These are phyloP conservation scores for Globisporangium emineosum DNA, from an alignment of 352 stramenopile species.

Conservation along the genomic window DNA sequence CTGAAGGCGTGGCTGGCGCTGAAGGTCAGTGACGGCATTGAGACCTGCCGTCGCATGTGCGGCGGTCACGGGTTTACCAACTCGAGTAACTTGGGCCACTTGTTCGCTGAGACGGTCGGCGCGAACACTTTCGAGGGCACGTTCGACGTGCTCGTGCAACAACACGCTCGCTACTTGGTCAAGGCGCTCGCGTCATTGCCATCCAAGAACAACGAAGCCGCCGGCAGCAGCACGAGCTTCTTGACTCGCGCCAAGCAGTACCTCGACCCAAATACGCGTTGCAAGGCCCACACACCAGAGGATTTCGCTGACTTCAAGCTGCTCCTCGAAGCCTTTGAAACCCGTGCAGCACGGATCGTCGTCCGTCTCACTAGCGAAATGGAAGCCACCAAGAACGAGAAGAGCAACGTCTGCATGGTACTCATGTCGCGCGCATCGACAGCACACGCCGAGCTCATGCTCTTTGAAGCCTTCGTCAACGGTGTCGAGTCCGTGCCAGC, in stretches of 20 bases:
- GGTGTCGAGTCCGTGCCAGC: constrained; percentile 23
- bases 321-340: constrained; percentile 28
- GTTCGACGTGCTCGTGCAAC: constrained; percentile 66
- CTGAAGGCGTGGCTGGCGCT: constrained; percentile 42
- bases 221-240: background rate
- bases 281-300: constrained; percentile 12
- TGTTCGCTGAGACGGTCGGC: constrained; percentile 35
- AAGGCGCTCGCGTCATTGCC: constrained; percentile 23
- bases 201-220: background rate
- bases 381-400: constrained; percentile 13
- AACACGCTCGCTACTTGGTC: constrained; percentile 56
- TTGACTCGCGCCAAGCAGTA: constrained; percentile 1
- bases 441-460: constrained; percentile 30
- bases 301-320: constrained; percentile 27
- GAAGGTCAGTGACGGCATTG: constrained; percentile 34
- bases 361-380: constrained; percentile 6
- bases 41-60: constrained; percentile 27
- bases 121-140: constrained; percentile 66
- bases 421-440: constrained; percentile 36
- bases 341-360: constrained; percentile 22
- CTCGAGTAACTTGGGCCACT: constrained; percentile 23
- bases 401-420: constrained; percentile 35
- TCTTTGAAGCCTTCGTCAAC: constrained; percentile 27
- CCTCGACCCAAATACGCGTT: constrained; percentile 15
- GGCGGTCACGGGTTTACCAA: constrained; percentile 20